Percentiles rank a stretch among this genome's conserved stretches.
Evolutionary conservation across 331 rosid species (phyloP).

Genomic region (Pyracantha coccinea): DNA sequence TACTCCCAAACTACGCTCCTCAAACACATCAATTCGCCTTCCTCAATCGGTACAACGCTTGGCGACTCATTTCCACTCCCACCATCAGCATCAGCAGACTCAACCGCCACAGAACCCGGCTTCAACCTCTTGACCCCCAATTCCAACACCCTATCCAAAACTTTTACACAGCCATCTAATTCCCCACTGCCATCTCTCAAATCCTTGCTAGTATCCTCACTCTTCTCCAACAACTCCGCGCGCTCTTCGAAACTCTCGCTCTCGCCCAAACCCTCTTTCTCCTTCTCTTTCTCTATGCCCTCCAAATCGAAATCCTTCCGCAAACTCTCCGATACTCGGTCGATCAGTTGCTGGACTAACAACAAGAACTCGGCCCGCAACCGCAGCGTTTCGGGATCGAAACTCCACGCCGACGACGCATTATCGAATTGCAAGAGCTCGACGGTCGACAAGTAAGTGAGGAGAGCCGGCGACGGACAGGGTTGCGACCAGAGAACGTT

Average conservation of each 20-base stretch:
- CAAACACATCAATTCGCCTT: constrained; percentile 49
- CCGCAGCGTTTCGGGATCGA: constrained; percentile 58
- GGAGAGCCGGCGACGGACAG: constrained; percentile 74
- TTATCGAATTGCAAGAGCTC: constrained; percentile 67
- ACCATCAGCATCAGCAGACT: constrained; percentile 15
- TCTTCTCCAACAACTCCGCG: constrained; percentile 16
- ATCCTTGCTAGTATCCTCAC: constrained; percentile 16
- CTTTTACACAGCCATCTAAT: constrained; percentile 31
- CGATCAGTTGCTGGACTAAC: constrained; percentile 69
- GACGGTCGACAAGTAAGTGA: constrained; percentile 63
- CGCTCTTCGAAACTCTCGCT: constrained; percentile 23
- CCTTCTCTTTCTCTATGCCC: constrained; percentile 25
- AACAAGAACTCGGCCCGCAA: constrained; percentile 74
- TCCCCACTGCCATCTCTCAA: constrained; percentile 27
- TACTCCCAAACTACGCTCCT: constrained; percentile 48
- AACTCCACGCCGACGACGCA: constrained; percentile 64
- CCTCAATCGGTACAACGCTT: constrained; percentile 32
- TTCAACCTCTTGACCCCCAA: constrained; percentile 62
- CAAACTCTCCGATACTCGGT: constrained; percentile 33
- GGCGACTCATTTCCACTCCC: constrained; percentile 15
- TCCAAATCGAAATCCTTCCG: constrained; percentile 26
- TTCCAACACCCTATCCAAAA: constrained; percentile 58
- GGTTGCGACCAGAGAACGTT: constrained; percentile 65
- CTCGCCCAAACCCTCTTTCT: constrained; percentile 11
- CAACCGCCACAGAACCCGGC: constrained; percentile 17